phyloP scores from a whole-genome alignment of 1,139 yeast species.

The Pichia inconspicua region DNA sequence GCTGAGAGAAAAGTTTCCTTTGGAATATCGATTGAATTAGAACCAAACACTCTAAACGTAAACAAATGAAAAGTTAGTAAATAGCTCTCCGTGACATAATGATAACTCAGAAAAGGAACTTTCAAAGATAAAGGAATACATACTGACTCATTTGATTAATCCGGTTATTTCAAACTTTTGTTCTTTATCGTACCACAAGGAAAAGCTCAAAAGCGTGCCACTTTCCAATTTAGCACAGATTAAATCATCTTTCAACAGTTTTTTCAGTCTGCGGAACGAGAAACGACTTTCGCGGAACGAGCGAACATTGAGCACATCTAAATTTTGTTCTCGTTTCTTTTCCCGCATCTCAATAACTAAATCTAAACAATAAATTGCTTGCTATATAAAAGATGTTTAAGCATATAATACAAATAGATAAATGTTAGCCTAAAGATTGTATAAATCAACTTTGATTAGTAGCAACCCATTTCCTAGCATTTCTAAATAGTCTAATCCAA shows the following conservation, averaged over 20 bases:
- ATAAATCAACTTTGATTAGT: slow-evolving; percentile 5
- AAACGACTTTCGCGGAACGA: not conserved
- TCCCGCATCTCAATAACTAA: too few species aligned
- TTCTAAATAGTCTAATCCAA: slow-evolving; percentile 89
- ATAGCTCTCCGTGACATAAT: not conserved
- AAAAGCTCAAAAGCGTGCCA: not conserved
- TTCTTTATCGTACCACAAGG: not conserved
- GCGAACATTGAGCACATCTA: too few species aligned
- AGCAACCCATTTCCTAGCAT: slow-evolving; percentile 93
- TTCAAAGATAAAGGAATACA: not conserved
- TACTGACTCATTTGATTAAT: slow-evolving; percentile 13
- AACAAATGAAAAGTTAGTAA: slow-evolving; percentile 16
- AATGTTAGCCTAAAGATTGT: not conserved
- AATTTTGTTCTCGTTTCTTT: too few species aligned
- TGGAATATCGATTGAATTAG: slow-evolving; percentile 16
- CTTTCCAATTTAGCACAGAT: too few species aligned
- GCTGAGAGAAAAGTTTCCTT: slow-evolving; percentile 17
- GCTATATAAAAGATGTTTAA: not conserved
- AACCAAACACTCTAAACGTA: slow-evolving; percentile 21
- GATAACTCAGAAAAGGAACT: not conserved
- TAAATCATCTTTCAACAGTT: not conserved
- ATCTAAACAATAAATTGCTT: not conserved
- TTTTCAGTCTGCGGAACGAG: slow-evolving; percentile 1
- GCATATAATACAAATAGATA: not conserved
- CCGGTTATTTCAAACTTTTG: not conserved